Base-by-base conservation (phyloP, 2,329 filamentous ascomycete species). In the Clonostachys rosea region DNA sequence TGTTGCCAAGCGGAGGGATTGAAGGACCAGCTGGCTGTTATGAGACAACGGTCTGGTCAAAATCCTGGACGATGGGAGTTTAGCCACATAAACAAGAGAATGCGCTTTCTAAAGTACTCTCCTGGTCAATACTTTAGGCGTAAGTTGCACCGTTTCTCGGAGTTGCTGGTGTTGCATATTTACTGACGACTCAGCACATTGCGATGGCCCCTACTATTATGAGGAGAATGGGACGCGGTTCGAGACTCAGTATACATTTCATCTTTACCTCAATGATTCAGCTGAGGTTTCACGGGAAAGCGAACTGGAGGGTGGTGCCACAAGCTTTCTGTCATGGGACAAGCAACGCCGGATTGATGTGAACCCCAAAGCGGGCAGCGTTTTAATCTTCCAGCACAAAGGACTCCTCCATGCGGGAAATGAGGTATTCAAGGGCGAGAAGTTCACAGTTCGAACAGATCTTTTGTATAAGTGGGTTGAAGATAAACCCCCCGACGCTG, bases 21-120 rank as follows among this genome's bases (percentile, higher is more conserved):
- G 36, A 53, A 52, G 13, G 67, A 73, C 34, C 54, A 65, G 44
- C 54, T 81, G 20, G 62, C 56, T 2, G 55, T 57, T 3, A 56
- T 74, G 16, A 56, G 17, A 47, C 49, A 24, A 50, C 51, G 5
- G 52, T 49, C 36, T 39, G 36, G 36, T n/a, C 17, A 39, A n/a
- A 8, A 20, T 30, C n/a, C 53, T 57, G 43, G 24, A 30, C 24
- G 24, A 30, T 75, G 74, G 71, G 59, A 61, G 43, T 75, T 79
- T 52, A 51, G 62, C 34, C 54, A 83, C 11, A 61, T 89, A 39
- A 94, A 94, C 61, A 79, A 90, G 59, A 70, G 87, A 34, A 76
- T 91, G 76, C 71, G 89, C 33, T 91, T 91, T 56, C 67, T 95
- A 44, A 84, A 79, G 58, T 94, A 94, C 61, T 74, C 74, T 0